Conservation (phyloP, 2,329 filamentous ascomycete species). For the Botrytis paeoniae region DNA sequence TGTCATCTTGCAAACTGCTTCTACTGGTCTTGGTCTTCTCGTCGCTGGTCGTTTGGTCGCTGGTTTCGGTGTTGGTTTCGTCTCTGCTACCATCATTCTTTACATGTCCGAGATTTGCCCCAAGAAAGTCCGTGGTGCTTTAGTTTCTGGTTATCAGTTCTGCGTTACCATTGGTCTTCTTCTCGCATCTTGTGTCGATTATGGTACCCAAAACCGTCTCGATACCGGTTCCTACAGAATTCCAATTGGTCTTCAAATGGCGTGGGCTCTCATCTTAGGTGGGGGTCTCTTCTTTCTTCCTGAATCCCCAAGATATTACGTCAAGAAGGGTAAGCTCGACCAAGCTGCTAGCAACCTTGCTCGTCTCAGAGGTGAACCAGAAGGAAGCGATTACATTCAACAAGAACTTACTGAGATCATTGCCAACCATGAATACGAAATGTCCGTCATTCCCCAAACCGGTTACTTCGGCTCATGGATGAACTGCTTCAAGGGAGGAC, state of each 20-base stretch:
- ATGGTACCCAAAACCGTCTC: conserved; percentile 60
- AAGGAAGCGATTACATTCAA: conserved; percentile 71
- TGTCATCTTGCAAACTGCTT: conserved; percentile 62
- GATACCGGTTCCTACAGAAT: conserved; percentile 74
- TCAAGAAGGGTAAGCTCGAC: conserved; percentile 71
- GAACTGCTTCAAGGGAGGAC: conserved; percentile 63
- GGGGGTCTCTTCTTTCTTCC: conserved; percentile 72
- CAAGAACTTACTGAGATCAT: conserved; percentile 80
- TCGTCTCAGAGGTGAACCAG: conserved; percentile 70
- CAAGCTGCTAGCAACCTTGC: conserved; percentile 60
- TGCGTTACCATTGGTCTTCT: conserved; percentile 78
- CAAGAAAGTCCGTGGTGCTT: conserved; percentile 71
- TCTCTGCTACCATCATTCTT: conserved; percentile 75
- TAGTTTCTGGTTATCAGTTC: conserved; percentile 82
- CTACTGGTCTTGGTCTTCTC: conserved; percentile 44
- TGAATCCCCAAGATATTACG: conserved; percentile 81
- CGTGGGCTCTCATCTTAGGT: conserved; percentile 74
- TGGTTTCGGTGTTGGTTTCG: conserved; percentile 76
- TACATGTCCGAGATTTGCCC: conserved; percentile 67
- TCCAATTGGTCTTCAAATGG: conserved; percentile 75
- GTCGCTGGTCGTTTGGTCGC: conserved; percentile 69
- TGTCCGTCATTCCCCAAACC: conserved; percentile 60
- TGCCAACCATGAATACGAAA: conserved; percentile 86
- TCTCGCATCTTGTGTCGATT: conserved; percentile 71
- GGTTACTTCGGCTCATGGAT: conserved; percentile 68